Conservation (phyloP, 768 basidiomycete genomes). For the Mycena chlorophos region DNA sequence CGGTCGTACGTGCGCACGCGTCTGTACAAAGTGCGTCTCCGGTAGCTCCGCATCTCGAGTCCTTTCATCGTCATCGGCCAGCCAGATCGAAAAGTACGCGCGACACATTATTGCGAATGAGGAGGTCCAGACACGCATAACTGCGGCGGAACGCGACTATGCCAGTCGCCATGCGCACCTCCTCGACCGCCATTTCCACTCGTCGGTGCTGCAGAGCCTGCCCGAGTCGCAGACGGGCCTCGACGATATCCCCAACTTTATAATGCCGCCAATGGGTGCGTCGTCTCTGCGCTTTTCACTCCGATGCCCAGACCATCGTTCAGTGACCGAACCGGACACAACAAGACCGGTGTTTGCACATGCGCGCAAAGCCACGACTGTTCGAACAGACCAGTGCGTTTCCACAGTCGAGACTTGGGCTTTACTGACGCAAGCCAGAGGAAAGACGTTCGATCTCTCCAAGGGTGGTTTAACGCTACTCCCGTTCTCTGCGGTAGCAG, state of each 20-base stretch:
- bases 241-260: slow-evolving; percentile 69
- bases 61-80: slow-evolving; percentile 26
- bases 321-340: slow-evolving; percentile 22
- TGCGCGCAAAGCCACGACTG: slow-evolving; percentile 37
- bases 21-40: slow-evolving; percentile 69
- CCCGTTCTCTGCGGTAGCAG: slow-evolving; percentile 74
- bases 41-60: neutral
- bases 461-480: slow-evolving; percentile 82
- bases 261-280: slow-evolving; percentile 72
- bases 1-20: slow-evolving; percentile 86
- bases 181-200: slow-evolving; percentile 73
- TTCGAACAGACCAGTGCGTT: slow-evolving; percentile 58
- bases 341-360: slow-evolving; percentile 58
- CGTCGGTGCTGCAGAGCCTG: slow-evolving; percentile 80
- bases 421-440: slow-evolving; percentile 43
- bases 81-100: slow-evolving; percentile 85
- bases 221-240: slow-evolving; percentile 76
- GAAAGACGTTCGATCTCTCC: slow-evolving; percentile 68
- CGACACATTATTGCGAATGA: slow-evolving; percentile 73
- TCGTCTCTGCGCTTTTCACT: slow-evolving; percentile 12
- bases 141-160: slow-evolving; percentile 79
- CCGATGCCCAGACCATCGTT: neutral
- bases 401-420: neutral
- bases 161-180: slow-evolving; percentile 76
- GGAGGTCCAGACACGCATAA: slow-evolving; percentile 74